Conservation (phyloP, 2,329 filamentous ascomycete genomes). For the Fusarium citri region DNA sequence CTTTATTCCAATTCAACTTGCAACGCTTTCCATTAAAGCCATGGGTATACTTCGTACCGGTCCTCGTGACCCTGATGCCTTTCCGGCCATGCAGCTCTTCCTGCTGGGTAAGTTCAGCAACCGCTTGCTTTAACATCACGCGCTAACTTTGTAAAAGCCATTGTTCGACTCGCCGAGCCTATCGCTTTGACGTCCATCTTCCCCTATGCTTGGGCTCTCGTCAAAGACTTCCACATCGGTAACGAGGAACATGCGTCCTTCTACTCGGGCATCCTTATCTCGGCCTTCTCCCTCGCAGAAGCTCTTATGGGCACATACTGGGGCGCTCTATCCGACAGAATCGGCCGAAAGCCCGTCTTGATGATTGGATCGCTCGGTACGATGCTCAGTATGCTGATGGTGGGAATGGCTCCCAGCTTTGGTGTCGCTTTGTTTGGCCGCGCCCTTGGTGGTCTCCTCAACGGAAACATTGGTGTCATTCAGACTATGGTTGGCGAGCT, state of each 20-base stretch:
- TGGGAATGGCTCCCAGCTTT: slow-evolving; percentile 85
- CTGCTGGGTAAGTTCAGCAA: slow-evolving; percentile 74
- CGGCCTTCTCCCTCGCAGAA: slow-evolving; percentile 85
- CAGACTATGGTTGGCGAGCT: slow-evolving; percentile 94
- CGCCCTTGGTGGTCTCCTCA: slow-evolving; percentile 82
- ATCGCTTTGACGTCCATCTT: slow-evolving; percentile 95
- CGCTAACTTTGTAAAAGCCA: slow-evolving; percentile 65
- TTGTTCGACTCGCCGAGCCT: slow-evolving; percentile 91
- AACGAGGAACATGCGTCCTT: slow-evolving; percentile 81
- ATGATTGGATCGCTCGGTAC: slow-evolving; percentile 85
- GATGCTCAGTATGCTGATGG: slow-evolving; percentile 82
- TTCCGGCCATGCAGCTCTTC: slow-evolving; percentile 85
- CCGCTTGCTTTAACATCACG: slow-evolving; percentile 64
- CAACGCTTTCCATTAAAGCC: slow-evolving; percentile 46
- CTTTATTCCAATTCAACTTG: slow-evolving; percentile 5
- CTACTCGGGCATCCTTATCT: slow-evolving; percentile 89
- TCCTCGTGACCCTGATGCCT: slow-evolving; percentile 75
- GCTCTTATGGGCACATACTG: slow-evolving; percentile 88
- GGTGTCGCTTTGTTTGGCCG: slow-evolving; percentile 84
- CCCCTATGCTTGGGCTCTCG: slow-evolving; percentile 88
- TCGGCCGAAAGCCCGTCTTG: slow-evolving; percentile 87
- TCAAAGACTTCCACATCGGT: slow-evolving; percentile 80
- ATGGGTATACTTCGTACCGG: slow-evolving; percentile 65
- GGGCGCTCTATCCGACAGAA: slow-evolving; percentile 83
- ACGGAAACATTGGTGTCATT: slow-evolving; percentile 91